phyloP scores from a whole-genome alignment of 148 eudicot genomes.

The Beta vulgaris region DNA sequence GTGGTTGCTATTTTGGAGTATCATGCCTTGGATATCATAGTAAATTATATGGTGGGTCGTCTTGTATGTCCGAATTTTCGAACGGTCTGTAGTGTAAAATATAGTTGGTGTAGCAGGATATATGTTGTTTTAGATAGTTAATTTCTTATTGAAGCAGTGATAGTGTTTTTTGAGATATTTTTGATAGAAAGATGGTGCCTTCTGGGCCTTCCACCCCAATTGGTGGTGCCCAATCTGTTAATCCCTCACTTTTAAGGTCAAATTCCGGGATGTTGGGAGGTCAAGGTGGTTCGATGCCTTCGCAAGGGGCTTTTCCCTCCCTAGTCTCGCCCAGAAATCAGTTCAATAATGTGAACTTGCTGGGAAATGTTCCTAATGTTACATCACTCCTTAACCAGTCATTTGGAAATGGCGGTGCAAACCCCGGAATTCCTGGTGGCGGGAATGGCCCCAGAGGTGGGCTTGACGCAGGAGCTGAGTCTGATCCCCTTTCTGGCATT shows the following conservation, averaged over 20 bases:
- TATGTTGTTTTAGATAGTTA: slow-evolving; percentile 34
- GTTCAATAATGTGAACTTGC: slow-evolving; percentile 66
- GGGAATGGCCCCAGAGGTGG: slow-evolving; percentile 50
- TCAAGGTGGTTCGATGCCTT: slow-evolving; percentile 65
- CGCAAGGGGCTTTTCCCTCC: slow-evolving; percentile 71
- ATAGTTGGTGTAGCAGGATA: slow-evolving; percentile 16
- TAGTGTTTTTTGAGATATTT: slow-evolving; percentile 20
- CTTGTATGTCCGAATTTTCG: slow-evolving; percentile 1
- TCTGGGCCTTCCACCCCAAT: slow-evolving; percentile 83
- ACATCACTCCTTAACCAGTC: slow-evolving; percentile 76
- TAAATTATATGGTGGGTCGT: slow-evolving; percentile 22
- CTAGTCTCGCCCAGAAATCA: slow-evolving; percentile 65
- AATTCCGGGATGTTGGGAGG: slow-evolving; percentile 73
- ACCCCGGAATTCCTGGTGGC: slow-evolving; percentile 46
- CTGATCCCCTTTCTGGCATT: slow-evolving; percentile 61
- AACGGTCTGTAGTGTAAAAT: slow-evolving; percentile 14
- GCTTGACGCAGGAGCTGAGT: slow-evolving; percentile 58
- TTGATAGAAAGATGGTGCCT: slow-evolving; percentile 56
- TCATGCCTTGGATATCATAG: slow-evolving; percentile 27
- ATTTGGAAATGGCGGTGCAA: slow-evolving; percentile 64
- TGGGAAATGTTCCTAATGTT: slow-evolving; percentile 73
- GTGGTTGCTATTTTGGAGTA: slow-evolving; percentile 29
- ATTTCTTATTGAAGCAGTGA: slow-evolving; percentile 12
- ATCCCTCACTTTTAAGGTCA: slow-evolving; percentile 66
- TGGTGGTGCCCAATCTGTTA: slow-evolving; percentile 75